phyloP scores from a whole-genome alignment of 345 rosid species.

The Lumnitzera littorea region DNA sequence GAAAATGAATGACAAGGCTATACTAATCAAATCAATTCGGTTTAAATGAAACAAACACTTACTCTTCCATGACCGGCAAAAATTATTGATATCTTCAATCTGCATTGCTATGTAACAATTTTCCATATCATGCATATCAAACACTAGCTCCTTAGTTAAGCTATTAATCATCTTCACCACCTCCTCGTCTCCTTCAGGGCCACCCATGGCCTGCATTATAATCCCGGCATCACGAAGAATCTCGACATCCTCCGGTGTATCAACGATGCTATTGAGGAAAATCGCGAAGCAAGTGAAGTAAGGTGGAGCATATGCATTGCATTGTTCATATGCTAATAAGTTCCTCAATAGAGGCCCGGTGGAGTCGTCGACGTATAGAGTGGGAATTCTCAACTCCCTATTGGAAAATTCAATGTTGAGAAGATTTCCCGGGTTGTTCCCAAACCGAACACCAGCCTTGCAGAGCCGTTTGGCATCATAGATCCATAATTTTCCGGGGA shows the following conservation, averaged over 20 bases:
- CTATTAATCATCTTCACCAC: conserved; percentile 7
- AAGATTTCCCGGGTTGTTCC: conserved; percentile 3
- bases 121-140: conserved; percentile 8
- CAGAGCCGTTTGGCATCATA: background rate
- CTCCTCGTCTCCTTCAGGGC: background rate
- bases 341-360: conserved; percentile 8
- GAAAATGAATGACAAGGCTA: too few relatives aligned
- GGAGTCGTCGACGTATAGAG: conserved; percentile 1
- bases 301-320: background rate
- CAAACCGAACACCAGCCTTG: background rate
- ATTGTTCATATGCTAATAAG: conserved; percentile 8
- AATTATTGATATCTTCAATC: conserved; percentile 8
- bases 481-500: conserved; percentile 8
- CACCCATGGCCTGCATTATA: conserved; percentile 3
- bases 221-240: conserved; percentile 4
- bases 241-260: conserved; percentile 6
- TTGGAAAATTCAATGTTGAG: conserved; percentile 6
- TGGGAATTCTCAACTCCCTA: conserved; percentile 8
- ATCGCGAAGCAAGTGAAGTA: conserved; percentile 8
- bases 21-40: too few relatives aligned
- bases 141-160: conserved; percentile 9
- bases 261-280: conserved; percentile 8
- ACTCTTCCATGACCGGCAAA: conserved; percentile 3
- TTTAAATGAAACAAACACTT: background rate
- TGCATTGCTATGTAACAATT: conserved; percentile 10